Conservation (phyloP, 2,329 filamentous ascomycete species). For the Penicillium sp. region DNA sequence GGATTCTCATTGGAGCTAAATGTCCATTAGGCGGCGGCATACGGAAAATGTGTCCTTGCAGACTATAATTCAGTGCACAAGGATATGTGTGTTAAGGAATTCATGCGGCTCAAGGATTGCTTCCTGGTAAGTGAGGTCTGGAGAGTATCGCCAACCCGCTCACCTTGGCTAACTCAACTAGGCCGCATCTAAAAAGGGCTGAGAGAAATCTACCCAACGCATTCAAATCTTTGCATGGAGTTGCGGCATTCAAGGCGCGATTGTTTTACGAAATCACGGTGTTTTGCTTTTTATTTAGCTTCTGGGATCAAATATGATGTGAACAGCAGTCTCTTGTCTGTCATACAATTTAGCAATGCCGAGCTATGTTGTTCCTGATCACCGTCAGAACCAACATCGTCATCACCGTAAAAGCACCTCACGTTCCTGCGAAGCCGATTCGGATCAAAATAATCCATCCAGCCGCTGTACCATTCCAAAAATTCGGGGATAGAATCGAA, state of each 20-base stretch:
- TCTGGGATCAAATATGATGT: too few species aligned
- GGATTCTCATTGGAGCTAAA: conserved; percentile 21
- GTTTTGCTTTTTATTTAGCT: not conserved
- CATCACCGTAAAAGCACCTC: too few species aligned
- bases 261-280: not conserved
- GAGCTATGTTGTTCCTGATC: too few species aligned
- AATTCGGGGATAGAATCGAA: conserved; percentile 2
- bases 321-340: too few species aligned
- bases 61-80: conserved; percentile 92
- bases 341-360: too few species aligned
- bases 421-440: too few species aligned
- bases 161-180: conserved; percentile 33
- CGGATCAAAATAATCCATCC: not conserved
- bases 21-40: conserved; percentile 71
- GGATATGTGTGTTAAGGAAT: conserved; percentile 87
- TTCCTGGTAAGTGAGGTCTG: conserved; percentile 70
- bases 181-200: conserved; percentile 61
- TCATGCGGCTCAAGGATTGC: conserved; percentile 84
- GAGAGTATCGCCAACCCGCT: not conserved
- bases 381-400: too few species aligned
- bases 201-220: conserved; percentile 13
- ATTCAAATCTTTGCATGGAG: not conserved
- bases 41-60: conserved; percentile 87
- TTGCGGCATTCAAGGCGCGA: conserved; percentile 9
- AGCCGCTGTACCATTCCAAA: conserved; percentile 9